Conservation (phyloP, 2,329 filamentous ascomycete species). For the Zymoseptoria pseudotritici region DNA sequence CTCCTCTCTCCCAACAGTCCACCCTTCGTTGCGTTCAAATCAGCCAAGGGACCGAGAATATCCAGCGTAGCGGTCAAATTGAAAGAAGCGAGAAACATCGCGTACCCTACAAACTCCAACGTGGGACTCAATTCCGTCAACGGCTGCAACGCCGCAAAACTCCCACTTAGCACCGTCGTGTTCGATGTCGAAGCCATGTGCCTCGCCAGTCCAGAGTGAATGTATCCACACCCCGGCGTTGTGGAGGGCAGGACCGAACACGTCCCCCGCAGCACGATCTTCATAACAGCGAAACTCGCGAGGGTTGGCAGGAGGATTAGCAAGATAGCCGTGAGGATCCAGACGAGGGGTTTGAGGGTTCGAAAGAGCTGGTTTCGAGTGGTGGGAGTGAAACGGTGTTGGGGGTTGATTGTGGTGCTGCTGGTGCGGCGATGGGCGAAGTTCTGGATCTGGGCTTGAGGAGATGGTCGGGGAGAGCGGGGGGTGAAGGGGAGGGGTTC, state of each 20-base stretch:
- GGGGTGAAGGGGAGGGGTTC: background rate
- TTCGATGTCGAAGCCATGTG: background rate
- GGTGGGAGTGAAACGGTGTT: background rate
- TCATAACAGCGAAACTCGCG: background rate
- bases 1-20: background rate
- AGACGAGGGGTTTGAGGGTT: background rate
- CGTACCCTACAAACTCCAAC: constrained; percentile 7
- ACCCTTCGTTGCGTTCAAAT: background rate
- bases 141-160: background rate
- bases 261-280: background rate
- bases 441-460: background rate
- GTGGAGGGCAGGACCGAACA: background rate
- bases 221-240: background rate
- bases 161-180: background rate
- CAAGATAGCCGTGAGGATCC: background rate
- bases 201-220: background rate
- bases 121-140: constrained; percentile 1
- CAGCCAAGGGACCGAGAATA: background rate
- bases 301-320: background rate
- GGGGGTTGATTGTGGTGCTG: background rate
- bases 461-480: background rate
- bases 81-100: constrained; percentile 3
- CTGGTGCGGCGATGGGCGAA: background rate
- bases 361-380: background rate
- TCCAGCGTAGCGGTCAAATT: constrained; percentile 4